Evolutionary conservation across 768 basidiomycete genomes (phyloP).

Genomic region (Tephrocybe sp.): DNA sequence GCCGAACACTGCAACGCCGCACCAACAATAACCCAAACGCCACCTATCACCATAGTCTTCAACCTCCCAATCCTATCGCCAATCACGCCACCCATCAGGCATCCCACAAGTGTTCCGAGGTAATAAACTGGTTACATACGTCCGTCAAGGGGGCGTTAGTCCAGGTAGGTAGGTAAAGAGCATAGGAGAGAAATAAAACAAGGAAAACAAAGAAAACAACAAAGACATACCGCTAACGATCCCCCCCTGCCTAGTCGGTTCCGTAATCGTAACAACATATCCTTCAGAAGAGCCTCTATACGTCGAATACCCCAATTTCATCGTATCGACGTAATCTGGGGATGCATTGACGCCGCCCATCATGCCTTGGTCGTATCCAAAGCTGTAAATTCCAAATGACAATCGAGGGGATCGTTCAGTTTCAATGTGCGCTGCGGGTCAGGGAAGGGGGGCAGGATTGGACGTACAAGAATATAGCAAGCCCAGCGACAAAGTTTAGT

Average conservation of each 20-base stretch:
- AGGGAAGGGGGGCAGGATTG: background rate
- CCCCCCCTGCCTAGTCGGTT: conserved; percentile 41
- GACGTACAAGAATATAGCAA: conserved; percentile 31
- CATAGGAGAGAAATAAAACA: background rate
- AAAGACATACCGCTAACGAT: conserved; percentile 38
- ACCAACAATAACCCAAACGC: conserved; percentile 39
- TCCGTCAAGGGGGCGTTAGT: too few species aligned
- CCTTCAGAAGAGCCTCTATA: conserved; percentile 39
- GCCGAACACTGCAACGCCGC: conserved; percentile 41
- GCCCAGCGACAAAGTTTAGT: conserved; percentile 28
- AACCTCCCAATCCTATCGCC: conserved; percentile 40
- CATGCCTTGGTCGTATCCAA: conserved; percentile 48
- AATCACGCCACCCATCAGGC: conserved; percentile 37
- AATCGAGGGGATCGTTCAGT: too few species aligned
- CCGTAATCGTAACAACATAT: conserved; percentile 39
- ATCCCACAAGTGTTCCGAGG: conserved; percentile 39
- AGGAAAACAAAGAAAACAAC: background rate
- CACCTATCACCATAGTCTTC: conserved; percentile 38
- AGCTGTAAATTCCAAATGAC: too few species aligned
- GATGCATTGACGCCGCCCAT: conserved; percentile 48
- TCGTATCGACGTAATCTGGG: conserved; percentile 39
- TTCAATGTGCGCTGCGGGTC: too few species aligned
- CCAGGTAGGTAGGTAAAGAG: background rate
- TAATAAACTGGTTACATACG: conserved; percentile 44
- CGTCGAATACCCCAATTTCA: conserved; percentile 38